Evolutionary conservation across 2,329 filamentous ascomycete species (phyloP).

Genomic region (Cladophialophora chaetospira): DNA sequence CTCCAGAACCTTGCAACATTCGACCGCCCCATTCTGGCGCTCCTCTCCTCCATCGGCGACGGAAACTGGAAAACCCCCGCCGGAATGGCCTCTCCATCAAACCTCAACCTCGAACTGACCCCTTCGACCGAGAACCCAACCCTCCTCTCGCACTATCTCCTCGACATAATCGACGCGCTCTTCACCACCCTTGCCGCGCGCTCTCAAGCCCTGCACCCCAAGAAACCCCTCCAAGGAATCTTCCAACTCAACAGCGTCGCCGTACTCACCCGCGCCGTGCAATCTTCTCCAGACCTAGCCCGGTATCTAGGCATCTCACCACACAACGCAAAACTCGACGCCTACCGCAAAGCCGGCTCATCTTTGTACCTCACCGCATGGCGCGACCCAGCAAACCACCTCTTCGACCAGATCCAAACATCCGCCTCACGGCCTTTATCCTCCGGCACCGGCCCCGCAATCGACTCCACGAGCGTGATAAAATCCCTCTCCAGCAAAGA

Average conservation of each 20-base stretch:
- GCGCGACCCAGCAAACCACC: constrained; percentile 80
- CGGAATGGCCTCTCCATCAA: constrained; percentile 37
- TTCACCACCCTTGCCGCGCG: constrained; percentile 75
- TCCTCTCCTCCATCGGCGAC: constrained; percentile 89
- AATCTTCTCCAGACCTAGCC: constrained; percentile 71
- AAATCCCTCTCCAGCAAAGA: constrained; percentile 86
- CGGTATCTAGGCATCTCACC: constrained; percentile 65
- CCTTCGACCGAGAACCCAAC: constrained; percentile 67
- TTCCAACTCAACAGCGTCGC: constrained; percentile 88
- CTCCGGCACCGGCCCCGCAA: constrained; percentile 61
- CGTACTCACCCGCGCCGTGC: constrained; percentile 81
- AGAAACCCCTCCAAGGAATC: constrained; percentile 77
- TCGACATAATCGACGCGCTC: constrained; percentile 82
- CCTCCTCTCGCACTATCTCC: constrained; percentile 85
- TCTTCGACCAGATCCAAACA: constrained; percentile 92
- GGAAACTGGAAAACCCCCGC: constrained; percentile 71
- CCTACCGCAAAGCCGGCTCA: constrained; percentile 84
- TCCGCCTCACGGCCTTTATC: constrained; percentile 58
- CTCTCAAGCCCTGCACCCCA: constrained; percentile 70
- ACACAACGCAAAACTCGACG: constrained; percentile 69
- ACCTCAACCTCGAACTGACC: constrained; percentile 40
- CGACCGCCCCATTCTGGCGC: constrained; percentile 78
- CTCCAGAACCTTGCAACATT: constrained; percentile 87
- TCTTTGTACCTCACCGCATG: constrained; percentile 81
- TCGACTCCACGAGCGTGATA: constrained; percentile 80